Percentiles rank a stretch among this genome's conserved stretches.
phyloP scores from a whole-genome alignment of 2,329 filamentous ascomycete species.

The Nothophaeocryptopus gaeumannii region DNA sequence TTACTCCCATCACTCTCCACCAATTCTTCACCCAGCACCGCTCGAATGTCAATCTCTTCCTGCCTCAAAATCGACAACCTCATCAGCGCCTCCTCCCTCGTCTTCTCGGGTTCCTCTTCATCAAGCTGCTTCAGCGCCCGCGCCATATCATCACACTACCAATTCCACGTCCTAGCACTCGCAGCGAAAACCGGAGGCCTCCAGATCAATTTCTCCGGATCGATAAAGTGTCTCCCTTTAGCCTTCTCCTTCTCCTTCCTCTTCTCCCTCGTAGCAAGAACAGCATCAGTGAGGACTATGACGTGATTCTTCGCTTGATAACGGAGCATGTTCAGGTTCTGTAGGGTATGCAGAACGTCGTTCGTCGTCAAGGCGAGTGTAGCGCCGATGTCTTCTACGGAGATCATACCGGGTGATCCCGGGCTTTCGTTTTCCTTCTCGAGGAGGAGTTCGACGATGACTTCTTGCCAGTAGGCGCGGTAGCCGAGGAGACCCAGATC shows the following conservation, averaged over 20 bases:
- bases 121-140: too few relatives aligned
- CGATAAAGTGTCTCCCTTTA: constrained; percentile 74
- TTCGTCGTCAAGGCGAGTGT: constrained; percentile 92
- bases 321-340: constrained; percentile 90
- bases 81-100: too few relatives aligned
- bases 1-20: too few relatives aligned
- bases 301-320: constrained; percentile 97
- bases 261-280: constrained; percentile 66
- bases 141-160: constrained; percentile 52
- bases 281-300: constrained; percentile 82
- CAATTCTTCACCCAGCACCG: too few relatives aligned
- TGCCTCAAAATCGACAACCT: too few relatives aligned
- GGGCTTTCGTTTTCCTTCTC: constrained; percentile 53
- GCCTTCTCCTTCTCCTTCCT: constrained; percentile 70
- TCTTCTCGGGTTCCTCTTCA: too few relatives aligned
- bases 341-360: constrained; percentile 91
- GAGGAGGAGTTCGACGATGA: constrained; percentile 82
- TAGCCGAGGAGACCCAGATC: constrained; percentile 92
- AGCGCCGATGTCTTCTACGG: constrained; percentile 78
- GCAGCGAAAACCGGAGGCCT: constrained; percentile 94
- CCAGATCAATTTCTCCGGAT: constrained; percentile 80
- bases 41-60: too few relatives aligned
- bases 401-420: constrained; percentile 63
- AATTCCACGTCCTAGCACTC: constrained; percentile 89
- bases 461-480: constrained; percentile 96